Evolutionary conservation across 371 early-diverging fungal species (phyloP).

Genomic region (Rhizopus sp.): DNA sequence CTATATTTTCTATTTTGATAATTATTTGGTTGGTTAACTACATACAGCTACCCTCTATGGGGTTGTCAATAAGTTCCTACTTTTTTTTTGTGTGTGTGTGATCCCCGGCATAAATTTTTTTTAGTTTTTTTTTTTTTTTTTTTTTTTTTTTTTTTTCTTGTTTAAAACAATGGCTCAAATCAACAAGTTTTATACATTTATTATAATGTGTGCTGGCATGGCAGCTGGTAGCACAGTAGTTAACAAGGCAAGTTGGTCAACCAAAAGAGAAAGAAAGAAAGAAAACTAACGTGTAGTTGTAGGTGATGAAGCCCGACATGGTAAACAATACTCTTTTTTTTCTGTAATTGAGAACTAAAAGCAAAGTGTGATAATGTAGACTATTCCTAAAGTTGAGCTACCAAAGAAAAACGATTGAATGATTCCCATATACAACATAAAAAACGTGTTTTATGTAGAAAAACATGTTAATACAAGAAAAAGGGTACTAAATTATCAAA

Average conservation of each 20-base stretch:
- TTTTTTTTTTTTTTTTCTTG: conserved; percentile 3
- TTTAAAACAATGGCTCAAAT: conserved; percentile 36
- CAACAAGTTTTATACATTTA: conserved; percentile 45
- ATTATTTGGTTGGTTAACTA: too few relatives aligned
- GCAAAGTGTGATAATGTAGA: neutral
- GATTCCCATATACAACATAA: neutral
- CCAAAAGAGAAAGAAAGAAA: neutral
- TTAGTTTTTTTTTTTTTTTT: too few relatives aligned
- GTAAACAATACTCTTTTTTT: conserved; percentile 13
- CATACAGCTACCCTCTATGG: neutral
- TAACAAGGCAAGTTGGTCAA: conserved; percentile 33
- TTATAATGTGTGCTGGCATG: conserved; percentile 46
- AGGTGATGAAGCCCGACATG: conserved; percentile 46
- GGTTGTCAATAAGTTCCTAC: neutral
- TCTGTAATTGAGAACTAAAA: neutral
- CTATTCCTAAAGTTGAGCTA: conserved; percentile 22
- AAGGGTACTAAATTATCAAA: too few relatives aligned
- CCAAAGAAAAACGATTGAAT: conserved; percentile 6
- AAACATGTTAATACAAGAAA: too few relatives aligned
- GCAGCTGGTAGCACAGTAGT: conserved; percentile 48
- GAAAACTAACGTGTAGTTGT: neutral
- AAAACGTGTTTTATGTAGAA: neutral
- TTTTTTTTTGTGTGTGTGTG: conserved; percentile 1
- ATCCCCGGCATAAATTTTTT: conserved; percentile 3
- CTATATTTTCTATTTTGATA: too few relatives aligned